These are phyloP conservation scores for Trametes sanguinea DNA, from an alignment of 768 basidiomycete genomes.

Conservation along the genomic window DNA sequence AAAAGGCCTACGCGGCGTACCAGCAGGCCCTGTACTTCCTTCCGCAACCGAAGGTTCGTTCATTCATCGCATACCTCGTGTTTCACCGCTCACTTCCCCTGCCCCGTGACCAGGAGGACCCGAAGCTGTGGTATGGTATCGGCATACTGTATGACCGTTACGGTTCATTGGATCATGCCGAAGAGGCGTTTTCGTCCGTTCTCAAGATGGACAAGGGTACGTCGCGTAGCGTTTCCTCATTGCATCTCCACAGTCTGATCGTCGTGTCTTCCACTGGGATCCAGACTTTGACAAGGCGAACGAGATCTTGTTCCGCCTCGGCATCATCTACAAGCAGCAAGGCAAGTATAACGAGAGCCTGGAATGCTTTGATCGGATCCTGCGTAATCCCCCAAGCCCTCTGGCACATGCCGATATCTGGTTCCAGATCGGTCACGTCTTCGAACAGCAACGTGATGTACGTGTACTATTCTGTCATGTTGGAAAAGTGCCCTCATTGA, in stretches of 20 bases:
- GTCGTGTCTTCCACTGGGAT: constrained; percentile 4
- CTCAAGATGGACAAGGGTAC: constrained; percentile 95
- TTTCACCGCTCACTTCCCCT: constrained; percentile 16
- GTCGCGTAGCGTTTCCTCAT: constrained; percentile 28
- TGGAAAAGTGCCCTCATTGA: constrained; percentile 2
- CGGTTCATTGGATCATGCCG: constrained; percentile 96
- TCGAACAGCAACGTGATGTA: constrained; percentile 96
- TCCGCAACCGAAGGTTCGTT: constrained; percentile 85
- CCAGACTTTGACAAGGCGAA: constrained; percentile 97
- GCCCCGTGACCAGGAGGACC: constrained; percentile 67
- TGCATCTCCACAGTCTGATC: constrained; percentile 10
- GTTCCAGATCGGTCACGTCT: constrained; percentile 99
- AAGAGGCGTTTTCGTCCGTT: constrained; percentile 96
- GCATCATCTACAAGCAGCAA: constrained; percentile 99
- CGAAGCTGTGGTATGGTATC: constrained; percentile 99
- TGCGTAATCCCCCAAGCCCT: constrained; percentile 92
- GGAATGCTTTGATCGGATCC: constrained; percentile 93
- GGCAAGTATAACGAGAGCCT: constrained; percentile 89
- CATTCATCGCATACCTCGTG: constrained; percentile 1
- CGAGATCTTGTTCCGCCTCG: constrained; percentile 96
- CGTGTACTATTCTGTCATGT: constrained; percentile 30
- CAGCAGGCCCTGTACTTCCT: constrained; percentile 97
- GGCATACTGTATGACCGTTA: constrained; percentile 99
- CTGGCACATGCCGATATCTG: constrained; percentile 97
- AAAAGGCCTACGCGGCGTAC: constrained; percentile 98